Evolutionary conservation across 306 rosid species (phyloP), one percentile per base, ranked within the genome.

Genomic region (Vicia sativa): DNA sequence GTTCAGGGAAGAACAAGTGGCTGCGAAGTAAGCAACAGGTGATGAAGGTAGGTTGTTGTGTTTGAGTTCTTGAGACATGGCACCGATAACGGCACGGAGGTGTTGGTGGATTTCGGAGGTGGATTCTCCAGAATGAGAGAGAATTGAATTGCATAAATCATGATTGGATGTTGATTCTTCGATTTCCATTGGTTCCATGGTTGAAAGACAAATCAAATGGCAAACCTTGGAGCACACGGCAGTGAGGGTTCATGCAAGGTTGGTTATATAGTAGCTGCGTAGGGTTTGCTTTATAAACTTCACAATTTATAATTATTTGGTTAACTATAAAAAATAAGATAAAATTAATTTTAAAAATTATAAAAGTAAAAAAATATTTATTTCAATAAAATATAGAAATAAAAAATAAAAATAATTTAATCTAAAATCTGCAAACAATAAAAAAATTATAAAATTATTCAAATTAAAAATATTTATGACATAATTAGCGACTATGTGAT

Each of bases 31-130:
- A 19, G 95, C 85, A 43, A 87, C 70, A 1, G 96, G 84, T 0
- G 86, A 68, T 4, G 80, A 48, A 4, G 95, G 83, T 29, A 87
- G 67, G 34, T 54, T 73, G 70, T 79, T 81, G 78, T 91, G 91
- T 69, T 83, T 83, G 78, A 91, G 76, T 70, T 87, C 96, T 80
- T 89, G 96, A 4, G 96, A 83, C 96, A 88, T 88, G 70, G 88
- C 84, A 19, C 96, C 96, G 11, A 91, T 26, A 65, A 85, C 84
- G 19, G 87, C 82, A 70, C 97, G 87, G n/a, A 89, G 84, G 78
- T 79, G 86, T 70, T 80, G 89, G 74, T 91, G 90, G n/a, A 53
- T 79, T 48, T 85, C 96, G 28, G 64, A 58, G 50, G 77, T 85
- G 74, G 97, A 91, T 42, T 60, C 21, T 57, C 82, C 58, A 72